These are phyloP conservation scores for Solanum arcanum DNA, from an alignment of 257 asterid genomes.

Conservation along the genomic window DNA sequence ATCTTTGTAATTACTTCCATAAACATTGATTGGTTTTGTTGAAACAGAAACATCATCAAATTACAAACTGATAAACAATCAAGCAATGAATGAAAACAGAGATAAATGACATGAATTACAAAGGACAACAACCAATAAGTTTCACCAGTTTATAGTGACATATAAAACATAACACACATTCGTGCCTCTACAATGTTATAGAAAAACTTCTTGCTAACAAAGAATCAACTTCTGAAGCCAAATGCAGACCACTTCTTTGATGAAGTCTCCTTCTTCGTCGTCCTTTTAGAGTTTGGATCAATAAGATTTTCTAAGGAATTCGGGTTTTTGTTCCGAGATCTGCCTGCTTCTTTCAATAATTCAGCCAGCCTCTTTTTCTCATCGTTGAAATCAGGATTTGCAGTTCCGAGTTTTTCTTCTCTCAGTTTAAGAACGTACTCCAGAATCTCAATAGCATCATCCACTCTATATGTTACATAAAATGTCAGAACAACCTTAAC, in stretches of 20 bases:
- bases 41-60: constrained; percentile 11
- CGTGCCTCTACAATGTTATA: constrained; percentile 22
- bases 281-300: constrained; percentile 68
- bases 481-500: neutral
- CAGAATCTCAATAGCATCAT: constrained; percentile 91
- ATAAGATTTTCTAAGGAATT: constrained; percentile 89
- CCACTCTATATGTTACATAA: constrained; percentile 39
- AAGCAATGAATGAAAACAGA: neutral
- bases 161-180: too few species aligned
- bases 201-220: neutral
- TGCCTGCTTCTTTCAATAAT: constrained; percentile 92
- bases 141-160: constrained; percentile 21
- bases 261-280: constrained; percentile 59
- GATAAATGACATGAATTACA: constrained; percentile 20
- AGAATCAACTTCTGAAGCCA: constrained; percentile 68
- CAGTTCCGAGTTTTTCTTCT: constrained; percentile 96
- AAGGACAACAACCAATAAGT: constrained; percentile 16
- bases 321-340: constrained; percentile 80
- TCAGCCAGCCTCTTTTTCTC: constrained; percentile 94
- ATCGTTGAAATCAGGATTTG: constrained; percentile 91
- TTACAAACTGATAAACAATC: constrained; percentile 22
- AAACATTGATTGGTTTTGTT: neutral
- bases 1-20: neutral
- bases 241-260: constrained; percentile 94
- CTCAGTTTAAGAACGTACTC: constrained; percentile 86